Conservation (phyloP, 345 rosid species). For the Camelina sativa region DNA sequence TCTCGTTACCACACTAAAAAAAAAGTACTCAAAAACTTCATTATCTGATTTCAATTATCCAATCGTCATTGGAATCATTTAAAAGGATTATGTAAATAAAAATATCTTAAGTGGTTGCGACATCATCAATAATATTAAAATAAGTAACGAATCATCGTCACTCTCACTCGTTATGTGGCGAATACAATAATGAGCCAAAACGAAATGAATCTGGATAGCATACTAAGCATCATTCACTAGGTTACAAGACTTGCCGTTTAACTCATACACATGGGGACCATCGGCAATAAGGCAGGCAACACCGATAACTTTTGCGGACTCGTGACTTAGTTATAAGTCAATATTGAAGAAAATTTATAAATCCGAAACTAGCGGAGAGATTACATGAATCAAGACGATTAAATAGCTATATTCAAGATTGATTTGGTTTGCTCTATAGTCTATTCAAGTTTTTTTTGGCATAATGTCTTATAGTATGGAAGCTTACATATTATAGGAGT, state of each 20-base stretch:
- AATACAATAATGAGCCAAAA: background rate
- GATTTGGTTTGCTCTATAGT: too few relatives aligned
- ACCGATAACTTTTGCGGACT: constrained; percentile 1
- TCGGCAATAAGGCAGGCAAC: background rate
- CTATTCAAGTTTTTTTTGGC: too few relatives aligned
- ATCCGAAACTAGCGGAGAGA: too few relatives aligned
- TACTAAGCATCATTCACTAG: constrained; percentile 2
- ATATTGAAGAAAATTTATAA: background rate
- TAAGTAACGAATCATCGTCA: constrained; percentile 18
- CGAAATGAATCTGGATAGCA: background rate
- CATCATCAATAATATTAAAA: constrained; percentile 1
- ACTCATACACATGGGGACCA: background rate
- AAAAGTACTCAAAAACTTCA: background rate
- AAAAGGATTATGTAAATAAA: too few relatives aligned
- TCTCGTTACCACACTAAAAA: background rate
- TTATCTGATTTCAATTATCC: background rate
- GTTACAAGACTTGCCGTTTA: constrained; percentile 33
- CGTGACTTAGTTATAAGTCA: background rate
- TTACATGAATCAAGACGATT: too few relatives aligned
- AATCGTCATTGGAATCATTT: background rate
- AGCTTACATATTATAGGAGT: too few relatives aligned
- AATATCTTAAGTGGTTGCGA: constrained; percentile 17
- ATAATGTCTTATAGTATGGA: too few relatives aligned
- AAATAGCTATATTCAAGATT: too few relatives aligned
- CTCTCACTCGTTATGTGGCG: constrained; percentile 14